These are phyloP conservation scores for Pyronema omphalodes DNA, from an alignment of 495 filamentous ascomycete genomes.

Conservation along the genomic window DNA sequence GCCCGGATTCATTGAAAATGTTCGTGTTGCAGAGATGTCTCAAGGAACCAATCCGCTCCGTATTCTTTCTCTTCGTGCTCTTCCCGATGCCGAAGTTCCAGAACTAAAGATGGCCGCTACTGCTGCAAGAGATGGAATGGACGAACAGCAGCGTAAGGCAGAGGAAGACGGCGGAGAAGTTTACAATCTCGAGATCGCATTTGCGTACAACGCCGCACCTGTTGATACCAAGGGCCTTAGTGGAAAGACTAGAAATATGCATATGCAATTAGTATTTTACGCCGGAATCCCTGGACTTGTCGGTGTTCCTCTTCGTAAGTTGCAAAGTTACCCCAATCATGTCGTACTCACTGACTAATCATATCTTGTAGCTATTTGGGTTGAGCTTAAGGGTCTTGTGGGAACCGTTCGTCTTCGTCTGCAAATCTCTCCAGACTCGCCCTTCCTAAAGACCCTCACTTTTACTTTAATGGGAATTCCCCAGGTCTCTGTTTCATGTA, in stretches of 20 bases:
- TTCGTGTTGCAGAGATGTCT: constrained; percentile 87
- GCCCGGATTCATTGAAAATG: constrained; percentile 76
- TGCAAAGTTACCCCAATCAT: background rate
- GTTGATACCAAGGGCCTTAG: constrained; percentile 41
- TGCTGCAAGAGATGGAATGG: constrained; percentile 31
- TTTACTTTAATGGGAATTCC: constrained; percentile 87
- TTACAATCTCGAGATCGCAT: constrained; percentile 84
- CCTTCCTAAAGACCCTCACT: constrained; percentile 78
- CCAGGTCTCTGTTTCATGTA: constrained; percentile 75
- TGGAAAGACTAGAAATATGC: constrained; percentile 80
- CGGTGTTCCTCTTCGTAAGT: constrained; percentile 74
- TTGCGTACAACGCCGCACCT: constrained; percentile 81
- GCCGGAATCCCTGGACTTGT: constrained; percentile 70
- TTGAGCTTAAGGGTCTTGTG: constrained; percentile 69
- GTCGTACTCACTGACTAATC: background rate
- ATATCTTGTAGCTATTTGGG: constrained; percentile 28
- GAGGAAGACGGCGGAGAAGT: constrained; percentile 83
- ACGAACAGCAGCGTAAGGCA: constrained; percentile 72
- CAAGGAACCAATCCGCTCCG: constrained; percentile 80
- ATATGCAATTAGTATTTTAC: constrained; percentile 85
- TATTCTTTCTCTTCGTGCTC: constrained; percentile 71
- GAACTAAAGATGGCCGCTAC: constrained; percentile 44
- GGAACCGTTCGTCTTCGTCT: constrained; percentile 69
- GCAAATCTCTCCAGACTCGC: constrained; percentile 70
- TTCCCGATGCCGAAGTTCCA: constrained; percentile 63